Evolutionary conservation across 2,329 filamentous ascomycete species (phyloP), one percentile per base, ranked within the genome.

Genomic region (Neospermospora avenae): DNA sequence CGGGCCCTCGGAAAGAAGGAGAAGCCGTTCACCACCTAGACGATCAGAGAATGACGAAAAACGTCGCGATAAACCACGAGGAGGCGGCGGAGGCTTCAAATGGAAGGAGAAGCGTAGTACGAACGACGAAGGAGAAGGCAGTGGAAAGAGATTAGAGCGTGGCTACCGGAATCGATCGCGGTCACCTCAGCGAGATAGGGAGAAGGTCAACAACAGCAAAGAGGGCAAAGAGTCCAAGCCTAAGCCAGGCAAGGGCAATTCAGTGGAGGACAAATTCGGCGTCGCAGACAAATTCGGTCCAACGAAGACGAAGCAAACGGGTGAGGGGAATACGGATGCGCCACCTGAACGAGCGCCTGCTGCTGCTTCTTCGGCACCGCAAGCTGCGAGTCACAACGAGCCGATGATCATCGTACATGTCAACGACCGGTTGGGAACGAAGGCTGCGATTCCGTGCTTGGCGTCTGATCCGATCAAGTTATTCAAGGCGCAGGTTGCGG

Each of bases 401-500:
- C 88, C 91, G 59, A 96, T 97, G 89, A 97, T 98, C 67, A 84
- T 96, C 55, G 93, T 98, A 18, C 86, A 93, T 70, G 86, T 98
- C 71, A 98, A 98, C 74, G 93, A 98, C 75, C 84, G 93, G n/a
- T 79, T 98, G 37, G 93, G 93, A 13, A 97, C 93, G n/a, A 96
- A 96, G 71, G 91, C 93, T 16, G 89, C 90, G 55, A 95, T 98
- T 65, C 93, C 93, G 0, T 97, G 93, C 73, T 80, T 96, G 59
- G 87, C 90, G 0, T 89, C 86, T 3, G 93, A 98, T 76, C 87
- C 87, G 7, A 87, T 97, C 66, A 88, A 87, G 65, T 82, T 93
- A 62, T 91, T 97, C 78, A 97, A 97, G 77, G 87, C 92, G 49
- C 88, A 96, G 81, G 92, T 97, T 24, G 93, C 93, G 4, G 90